phyloP scores from a whole-genome alignment of 1,284 basidiomycete genomes.

The Fomes fomentarius region DNA sequence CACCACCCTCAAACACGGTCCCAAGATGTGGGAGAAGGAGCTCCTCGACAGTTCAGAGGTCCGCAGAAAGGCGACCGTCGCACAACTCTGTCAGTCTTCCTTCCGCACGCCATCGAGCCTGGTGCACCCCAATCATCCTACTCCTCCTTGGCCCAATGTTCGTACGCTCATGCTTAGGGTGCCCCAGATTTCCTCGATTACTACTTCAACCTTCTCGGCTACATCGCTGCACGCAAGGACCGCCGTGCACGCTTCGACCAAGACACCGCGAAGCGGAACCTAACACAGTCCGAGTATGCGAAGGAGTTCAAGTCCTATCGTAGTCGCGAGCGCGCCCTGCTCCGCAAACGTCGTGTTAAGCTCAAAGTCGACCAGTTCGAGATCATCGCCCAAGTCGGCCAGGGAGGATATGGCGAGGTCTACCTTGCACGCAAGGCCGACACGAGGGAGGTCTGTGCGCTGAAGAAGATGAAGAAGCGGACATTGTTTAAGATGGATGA shows the following conservation, averaged over 20 bases:
- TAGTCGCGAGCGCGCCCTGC: conserved; percentile 87
- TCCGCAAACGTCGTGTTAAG: conserved; percentile 88
- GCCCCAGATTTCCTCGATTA: conserved; percentile 90
- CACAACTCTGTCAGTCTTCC: conserved; percentile 81
- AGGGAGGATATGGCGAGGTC: conserved; percentile 96
- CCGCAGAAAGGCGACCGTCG: conserved; percentile 91
- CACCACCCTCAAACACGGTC: conserved; percentile 55
- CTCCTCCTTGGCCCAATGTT: not conserved
- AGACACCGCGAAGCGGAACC: conserved; percentile 75
- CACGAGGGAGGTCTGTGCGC: conserved; percentile 90
- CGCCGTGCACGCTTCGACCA: conserved; percentile 80
- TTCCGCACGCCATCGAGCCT: conserved; percentile 4
- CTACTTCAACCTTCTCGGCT: conserved; percentile 91
- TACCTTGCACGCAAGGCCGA: conserved; percentile 92
- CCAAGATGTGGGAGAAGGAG: conserved; percentile 83
- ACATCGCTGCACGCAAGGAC: conserved; percentile 83
- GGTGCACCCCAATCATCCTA: not conserved
- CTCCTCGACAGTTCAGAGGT: conserved; percentile 84
- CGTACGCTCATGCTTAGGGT: not conserved
- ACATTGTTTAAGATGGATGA: conserved; percentile 98
- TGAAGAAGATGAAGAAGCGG: conserved; percentile 95
- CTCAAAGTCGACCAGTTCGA: conserved; percentile 90
- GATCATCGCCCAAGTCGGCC: conserved; percentile 95
- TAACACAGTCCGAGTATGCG: conserved; percentile 65
- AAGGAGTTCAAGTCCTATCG: conserved; percentile 91